These are phyloP conservation scores for Thalassiosira hispida DNA, from an alignment of 352 stramenopile species.

Conservation along the genomic window DNA sequence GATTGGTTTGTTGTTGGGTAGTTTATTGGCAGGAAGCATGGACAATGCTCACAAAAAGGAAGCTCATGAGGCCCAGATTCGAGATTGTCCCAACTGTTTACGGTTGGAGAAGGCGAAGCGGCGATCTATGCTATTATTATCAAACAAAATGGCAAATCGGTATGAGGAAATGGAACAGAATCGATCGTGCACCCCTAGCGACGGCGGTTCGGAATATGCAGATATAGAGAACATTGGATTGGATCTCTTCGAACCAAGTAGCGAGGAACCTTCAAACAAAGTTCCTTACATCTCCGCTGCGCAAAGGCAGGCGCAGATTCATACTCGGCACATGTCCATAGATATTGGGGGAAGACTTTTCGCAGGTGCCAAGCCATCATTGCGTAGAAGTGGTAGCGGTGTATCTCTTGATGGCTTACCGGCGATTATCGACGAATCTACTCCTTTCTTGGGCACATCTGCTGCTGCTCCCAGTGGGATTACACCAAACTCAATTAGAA, in stretches of 20 bases:
- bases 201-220: slow-evolving; percentile 7
- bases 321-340: slow-evolving; percentile 63
- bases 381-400: slow-evolving; percentile 26
- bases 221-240: slow-evolving; percentile 28
- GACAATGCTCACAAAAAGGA: slow-evolving; percentile 73
- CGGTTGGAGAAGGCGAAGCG: slow-evolving; percentile 48
- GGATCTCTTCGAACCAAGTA: slow-evolving; percentile 19
- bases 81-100: slow-evolving; percentile 78
- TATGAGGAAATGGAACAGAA: slow-evolving; percentile 24
- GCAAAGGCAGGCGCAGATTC: slow-evolving; percentile 30
- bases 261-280: background rate
- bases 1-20: slow-evolving; percentile 85
- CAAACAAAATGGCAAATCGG: background rate
- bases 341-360: slow-evolving; percentile 23
- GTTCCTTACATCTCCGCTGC: background rate
- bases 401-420: background rate
- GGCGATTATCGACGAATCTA: slow-evolving; percentile 43
- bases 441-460: slow-evolving; percentile 27
- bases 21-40: slow-evolving; percentile 78
- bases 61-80: slow-evolving; percentile 62
- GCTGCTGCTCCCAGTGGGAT: background rate
- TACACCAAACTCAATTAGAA: background rate
- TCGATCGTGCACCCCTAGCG: slow-evolving; percentile 14
- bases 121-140: slow-evolving; percentile 4
- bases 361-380: slow-evolving; percentile 5